Percentiles rank a stretch among this genome's conserved stretches.
Conservation (phyloP, 2,329 filamentous ascomycete genomes). For the Hysterium pulicare region DNA sequence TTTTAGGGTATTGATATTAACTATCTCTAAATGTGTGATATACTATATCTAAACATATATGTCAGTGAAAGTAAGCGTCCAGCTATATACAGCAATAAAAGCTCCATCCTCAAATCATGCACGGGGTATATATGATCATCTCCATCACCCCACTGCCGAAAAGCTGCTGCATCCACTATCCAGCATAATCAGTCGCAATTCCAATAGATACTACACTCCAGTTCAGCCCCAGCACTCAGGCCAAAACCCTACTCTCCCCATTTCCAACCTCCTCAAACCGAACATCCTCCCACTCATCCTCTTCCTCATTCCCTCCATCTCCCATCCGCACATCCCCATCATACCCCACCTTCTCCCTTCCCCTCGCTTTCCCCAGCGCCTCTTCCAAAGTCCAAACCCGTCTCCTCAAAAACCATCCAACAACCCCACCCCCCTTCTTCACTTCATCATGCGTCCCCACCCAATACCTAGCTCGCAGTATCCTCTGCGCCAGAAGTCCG, state of each 20-base stretch:
- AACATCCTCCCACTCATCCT: conserved; percentile 40
- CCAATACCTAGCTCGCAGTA: conserved; percentile 59
- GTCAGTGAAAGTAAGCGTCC: too few relatives aligned
- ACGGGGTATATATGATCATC: too few relatives aligned
- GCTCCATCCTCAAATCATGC: too few relatives aligned
- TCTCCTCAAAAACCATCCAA: conserved; percentile 49
- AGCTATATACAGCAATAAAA: too few relatives aligned
- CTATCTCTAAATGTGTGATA: too few relatives aligned
- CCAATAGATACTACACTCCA: too few relatives aligned
- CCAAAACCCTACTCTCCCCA: conserved; percentile 54
- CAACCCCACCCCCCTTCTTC: conserved; percentile 57
- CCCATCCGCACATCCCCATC: conserved; percentile 19
- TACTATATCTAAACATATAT: too few relatives aligned
- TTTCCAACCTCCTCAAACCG: conserved; percentile 54
- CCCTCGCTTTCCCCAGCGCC: conserved; percentile 46
- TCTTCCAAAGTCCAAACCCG: conserved; percentile 44
- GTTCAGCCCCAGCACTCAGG: too few relatives aligned
- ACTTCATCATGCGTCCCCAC: conserved; percentile 63
- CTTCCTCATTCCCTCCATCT: conserved; percentile 5
- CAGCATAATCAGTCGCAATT: too few relatives aligned
- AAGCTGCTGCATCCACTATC: too few relatives aligned
- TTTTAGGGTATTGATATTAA: too few relatives aligned
- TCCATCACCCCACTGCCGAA: too few relatives aligned
- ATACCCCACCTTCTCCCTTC: conserved; percentile 32
- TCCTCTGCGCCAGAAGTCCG: conserved; percentile 54